These are phyloP conservation scores for Neoascochyta sp. DNA, from an alignment of 2,329 filamentous ascomycete genomes.

Conservation along the genomic window DNA sequence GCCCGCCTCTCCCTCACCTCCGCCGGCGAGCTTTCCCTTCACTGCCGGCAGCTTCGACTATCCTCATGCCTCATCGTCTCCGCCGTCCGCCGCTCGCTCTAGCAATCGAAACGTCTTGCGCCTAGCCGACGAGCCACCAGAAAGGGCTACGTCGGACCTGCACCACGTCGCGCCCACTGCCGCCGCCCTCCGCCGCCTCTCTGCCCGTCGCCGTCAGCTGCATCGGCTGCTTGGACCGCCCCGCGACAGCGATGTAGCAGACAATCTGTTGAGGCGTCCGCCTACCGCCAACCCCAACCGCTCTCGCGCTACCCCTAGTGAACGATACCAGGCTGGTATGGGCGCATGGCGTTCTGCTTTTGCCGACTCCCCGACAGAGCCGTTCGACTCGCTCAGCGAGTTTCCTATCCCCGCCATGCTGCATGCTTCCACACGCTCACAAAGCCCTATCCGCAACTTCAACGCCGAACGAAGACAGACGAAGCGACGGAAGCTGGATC, in stretches of 20 bases:
- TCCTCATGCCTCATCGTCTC: constrained; percentile 41
- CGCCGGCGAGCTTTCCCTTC: constrained; percentile 28
- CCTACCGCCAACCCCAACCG: constrained; percentile 24
- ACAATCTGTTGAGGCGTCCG: constrained; percentile 11
- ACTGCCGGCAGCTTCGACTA: constrained; percentile 44
- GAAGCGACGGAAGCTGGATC: constrained; percentile 42
- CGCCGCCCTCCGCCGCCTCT: constrained; percentile 8
- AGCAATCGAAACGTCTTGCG: constrained; percentile 8
- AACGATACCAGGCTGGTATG: constrained; percentile 35
- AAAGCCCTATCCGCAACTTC: constrained; percentile 21
- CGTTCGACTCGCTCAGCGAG: constrained; percentile 25
- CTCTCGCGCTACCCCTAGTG: constrained; percentile 33
- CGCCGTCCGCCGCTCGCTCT: constrained; percentile 9
- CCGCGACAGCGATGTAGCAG: constrained; percentile 15
- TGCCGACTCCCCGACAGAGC: constrained; percentile 19
- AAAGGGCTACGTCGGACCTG: constrained; percentile 6
- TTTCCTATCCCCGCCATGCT: constrained; percentile 5
- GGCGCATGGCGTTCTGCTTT: constrained; percentile 21
- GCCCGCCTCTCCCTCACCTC: constrained; percentile 26
- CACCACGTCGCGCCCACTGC: constrained; percentile 4
- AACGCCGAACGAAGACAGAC: constrained; percentile 21
- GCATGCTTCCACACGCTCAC: constrained; percentile 1
- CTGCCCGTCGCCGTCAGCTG: constrained; percentile 14
- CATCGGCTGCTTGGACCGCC: constrained; percentile 20
- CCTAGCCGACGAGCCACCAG: constrained; percentile 9